Base-by-base conservation (phyloP, 176 grass and related monocot genomes). In the Stipa capillata region DNA sequence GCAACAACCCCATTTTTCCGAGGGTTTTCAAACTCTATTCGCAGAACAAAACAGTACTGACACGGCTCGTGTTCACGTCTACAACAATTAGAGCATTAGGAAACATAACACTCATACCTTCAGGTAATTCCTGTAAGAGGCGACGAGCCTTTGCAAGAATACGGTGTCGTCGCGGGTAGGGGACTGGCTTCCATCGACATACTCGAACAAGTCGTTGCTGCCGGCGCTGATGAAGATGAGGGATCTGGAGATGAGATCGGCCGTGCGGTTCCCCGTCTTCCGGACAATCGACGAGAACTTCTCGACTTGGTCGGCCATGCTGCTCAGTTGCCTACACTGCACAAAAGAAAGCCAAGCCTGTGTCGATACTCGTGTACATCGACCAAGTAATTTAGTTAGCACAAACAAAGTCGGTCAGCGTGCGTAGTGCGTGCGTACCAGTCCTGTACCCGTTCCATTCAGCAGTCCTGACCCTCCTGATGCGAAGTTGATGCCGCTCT, bases 391-490 rank as follows among this genome's bases (percentile, higher is more conserved):
- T 67, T 33, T 73, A 35, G 1, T 20, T 34, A 25, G 7, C 18
- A 8, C 8, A 16, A 45, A 12, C 29, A 39, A 41, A n/a, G 13
- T 2, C 32, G 44, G 14, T 17, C 23, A 40, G 24, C 32, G 25
- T 3, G 3, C 2, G 60, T 61, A 49, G 11, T 49, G n/a, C 2
- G 33, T 4, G 57, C 16, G 29, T 86, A 93, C 91, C 28, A 9
- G 4, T 3, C 0, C 0, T 0, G 7, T 4, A 21, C 86, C 87
- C 29, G 89, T 97, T 23, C 5, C 1, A 7, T 82, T 61, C 0
- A 70, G 79, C 53, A 97, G 61, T 14, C 94, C 94, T 40, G 94
- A 94, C 16, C 94, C 91, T 60, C 87, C 94, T 21, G 94, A 97
- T 25, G 94, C 94, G 20, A 94, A 97, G 87, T 85, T 97, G 72